Evolutionary conservation across 1,284 basidiomycete species (phyloP).

Genomic region (Ganoderma boninense): DNA sequence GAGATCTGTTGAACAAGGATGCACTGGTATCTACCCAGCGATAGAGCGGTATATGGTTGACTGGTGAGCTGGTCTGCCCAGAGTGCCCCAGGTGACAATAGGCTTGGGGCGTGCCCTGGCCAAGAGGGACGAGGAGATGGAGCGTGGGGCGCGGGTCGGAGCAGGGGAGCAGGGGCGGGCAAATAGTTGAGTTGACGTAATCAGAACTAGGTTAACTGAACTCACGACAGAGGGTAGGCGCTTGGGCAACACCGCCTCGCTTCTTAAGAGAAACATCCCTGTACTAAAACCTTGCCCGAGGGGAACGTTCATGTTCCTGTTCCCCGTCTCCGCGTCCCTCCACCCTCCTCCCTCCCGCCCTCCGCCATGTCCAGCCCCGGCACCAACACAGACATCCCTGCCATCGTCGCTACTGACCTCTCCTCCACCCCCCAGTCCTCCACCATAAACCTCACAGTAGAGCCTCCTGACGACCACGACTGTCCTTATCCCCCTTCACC

Average conservation of each 20-base stretch:
- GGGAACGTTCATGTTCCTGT: slow-evolving; percentile 3
- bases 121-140: neutral
- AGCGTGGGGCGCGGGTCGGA: neutral
- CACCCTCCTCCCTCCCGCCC: neutral
- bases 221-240: neutral
- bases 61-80: neutral
- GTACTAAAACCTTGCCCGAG: neutral
- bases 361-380: slow-evolving; percentile 27
- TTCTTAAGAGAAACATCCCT: neutral
- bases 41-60: neutral
- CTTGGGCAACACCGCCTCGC: slow-evolving; percentile 7
- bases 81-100: neutral
- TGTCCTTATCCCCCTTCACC: slow-evolving; percentile 14
- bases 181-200: neutral
- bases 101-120: neutral
- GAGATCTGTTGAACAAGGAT: slow-evolving; percentile 10
- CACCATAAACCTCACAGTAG: slow-evolving; percentile 20
- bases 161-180: neutral
- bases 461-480: slow-evolving; percentile 24
- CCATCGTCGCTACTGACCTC: slow-evolving; percentile 39
- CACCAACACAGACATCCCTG: slow-evolving; percentile 33
- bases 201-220: neutral
- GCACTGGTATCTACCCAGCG: neutral
- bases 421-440: slow-evolving; percentile 34
- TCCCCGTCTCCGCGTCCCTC: slow-evolving; percentile 12